Evolutionary conservation across 2,329 filamentous ascomycete species (phyloP).

Genomic region (Sporothrix dimorphospora): DNA sequence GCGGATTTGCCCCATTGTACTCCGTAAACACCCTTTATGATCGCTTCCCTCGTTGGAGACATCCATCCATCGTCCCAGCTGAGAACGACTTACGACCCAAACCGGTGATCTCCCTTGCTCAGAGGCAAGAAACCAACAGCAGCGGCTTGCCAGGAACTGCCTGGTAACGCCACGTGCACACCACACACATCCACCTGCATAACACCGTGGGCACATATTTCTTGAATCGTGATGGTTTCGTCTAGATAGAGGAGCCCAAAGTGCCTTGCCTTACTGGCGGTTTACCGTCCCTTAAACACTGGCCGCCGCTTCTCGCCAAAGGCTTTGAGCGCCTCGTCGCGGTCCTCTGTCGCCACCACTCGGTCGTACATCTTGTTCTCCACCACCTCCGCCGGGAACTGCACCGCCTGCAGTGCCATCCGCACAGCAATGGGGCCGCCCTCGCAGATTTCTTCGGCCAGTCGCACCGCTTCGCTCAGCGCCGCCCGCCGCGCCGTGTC

Average conservation of each 20-base stretch:
- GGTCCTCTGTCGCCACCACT: conserved; percentile 82
- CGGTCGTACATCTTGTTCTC: conserved; percentile 86
- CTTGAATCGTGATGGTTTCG: not conserved
- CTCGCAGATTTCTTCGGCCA: conserved; percentile 86
- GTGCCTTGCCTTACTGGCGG: not conserved
- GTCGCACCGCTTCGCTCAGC: conserved; percentile 72
- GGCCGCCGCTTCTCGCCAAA: conserved; percentile 71
- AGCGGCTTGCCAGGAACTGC: not conserved
- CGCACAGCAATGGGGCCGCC: conserved; percentile 77
- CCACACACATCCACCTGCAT: not conserved
- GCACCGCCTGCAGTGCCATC: conserved; percentile 78
- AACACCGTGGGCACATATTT: not conserved
- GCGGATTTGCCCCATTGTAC: not conserved
- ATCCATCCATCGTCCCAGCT: not conserved
- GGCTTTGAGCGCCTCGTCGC: conserved; percentile 82
- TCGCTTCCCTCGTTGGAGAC: not conserved
- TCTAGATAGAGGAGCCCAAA: not conserved
- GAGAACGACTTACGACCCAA: not conserved
- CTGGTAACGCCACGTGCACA: conserved; percentile 1
- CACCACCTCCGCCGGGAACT: conserved; percentile 70
- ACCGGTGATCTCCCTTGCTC: not conserved
- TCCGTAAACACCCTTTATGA: not conserved
- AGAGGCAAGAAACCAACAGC: not conserved
- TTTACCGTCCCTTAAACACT: conserved; percentile 59
- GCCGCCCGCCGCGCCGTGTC: conserved; percentile 67